phyloP scores from a whole-genome alignment of 139 green algal species.

The Monoraphidium neglectum region DNA sequence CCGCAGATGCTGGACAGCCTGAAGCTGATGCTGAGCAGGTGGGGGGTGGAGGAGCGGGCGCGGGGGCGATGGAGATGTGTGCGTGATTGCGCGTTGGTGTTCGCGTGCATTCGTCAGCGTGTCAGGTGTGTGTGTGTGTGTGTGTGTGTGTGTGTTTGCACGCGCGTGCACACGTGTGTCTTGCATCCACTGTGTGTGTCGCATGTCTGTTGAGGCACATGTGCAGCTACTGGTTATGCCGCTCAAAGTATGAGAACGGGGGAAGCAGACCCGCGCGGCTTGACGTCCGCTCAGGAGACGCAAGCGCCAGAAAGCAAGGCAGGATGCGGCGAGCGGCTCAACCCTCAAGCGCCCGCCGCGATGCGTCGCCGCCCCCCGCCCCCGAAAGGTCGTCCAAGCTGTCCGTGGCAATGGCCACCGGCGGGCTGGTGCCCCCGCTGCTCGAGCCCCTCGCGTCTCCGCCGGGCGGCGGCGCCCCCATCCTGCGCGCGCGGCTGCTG shows the following conservation, averaged over 20 bases:
- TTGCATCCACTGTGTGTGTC: neutral
- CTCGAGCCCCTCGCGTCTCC: slow-evolving; percentile 32
- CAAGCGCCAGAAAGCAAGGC: no score
- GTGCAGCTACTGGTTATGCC: no score
- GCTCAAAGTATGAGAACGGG: no score
- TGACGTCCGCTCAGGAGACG: no score
- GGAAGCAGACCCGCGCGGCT: no score
- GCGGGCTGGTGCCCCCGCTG: slow-evolving; percentile 48
- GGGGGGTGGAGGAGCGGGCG: neutral
- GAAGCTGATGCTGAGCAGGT: slow-evolving; percentile 32
- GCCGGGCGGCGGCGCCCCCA: slow-evolving; percentile 33
- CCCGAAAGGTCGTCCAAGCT: slow-evolving; percentile 46
- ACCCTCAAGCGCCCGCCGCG: no score
- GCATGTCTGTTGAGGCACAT: neutral
- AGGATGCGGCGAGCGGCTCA: no score
- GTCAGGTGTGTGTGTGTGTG: neutral
- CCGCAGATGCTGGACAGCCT: slow-evolving; percentile 62
- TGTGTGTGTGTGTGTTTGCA: neutral
- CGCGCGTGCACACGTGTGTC: neutral
- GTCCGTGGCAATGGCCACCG: slow-evolving; percentile 44
- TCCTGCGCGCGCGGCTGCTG: slow-evolving; percentile 55
- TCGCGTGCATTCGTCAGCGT: neutral
- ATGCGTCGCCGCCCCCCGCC: no score
- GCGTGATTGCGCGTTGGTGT: no score
- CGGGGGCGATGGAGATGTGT: neutral